A percentile compares a stretch with the other conserved stretches of the same genome.
phyloP scores from a whole-genome alignment of 345 rosid genomes.

The Acer negundo region DNA sequence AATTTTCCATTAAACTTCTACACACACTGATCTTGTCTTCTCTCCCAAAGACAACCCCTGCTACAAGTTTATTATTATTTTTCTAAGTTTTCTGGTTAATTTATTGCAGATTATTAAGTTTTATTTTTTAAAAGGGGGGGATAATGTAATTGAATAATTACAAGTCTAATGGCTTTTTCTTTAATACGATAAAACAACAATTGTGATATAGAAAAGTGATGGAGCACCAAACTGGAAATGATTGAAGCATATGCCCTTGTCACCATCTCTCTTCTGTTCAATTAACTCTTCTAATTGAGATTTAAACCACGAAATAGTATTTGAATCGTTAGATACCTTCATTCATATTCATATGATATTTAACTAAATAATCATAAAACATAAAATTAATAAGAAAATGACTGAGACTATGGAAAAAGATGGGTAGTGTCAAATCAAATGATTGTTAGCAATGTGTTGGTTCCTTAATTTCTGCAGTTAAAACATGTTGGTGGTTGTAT shows the following conservation, averaged over 20 bases:
- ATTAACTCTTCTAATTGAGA: no score
- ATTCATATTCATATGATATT: no score
- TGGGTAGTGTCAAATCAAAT: neutral
- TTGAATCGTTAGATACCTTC: no score
- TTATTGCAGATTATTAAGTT: neutral
- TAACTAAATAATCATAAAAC: no score
- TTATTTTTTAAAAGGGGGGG: no score
- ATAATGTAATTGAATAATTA: neutral
- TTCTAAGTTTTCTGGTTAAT: neutral
- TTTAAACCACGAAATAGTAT: no score
- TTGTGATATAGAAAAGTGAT: neutral
- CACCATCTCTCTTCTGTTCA: neutral
- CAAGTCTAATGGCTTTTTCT: neutral
- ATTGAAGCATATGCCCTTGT: neutral
- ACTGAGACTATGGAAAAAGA: no score
- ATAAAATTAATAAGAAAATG: no score
- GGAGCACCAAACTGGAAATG: constrained; percentile 1
- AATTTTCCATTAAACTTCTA: constrained; percentile 1
- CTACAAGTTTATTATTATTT: neutral
- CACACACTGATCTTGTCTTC: neutral
- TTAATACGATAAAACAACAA: no score
- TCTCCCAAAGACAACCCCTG: neutral
- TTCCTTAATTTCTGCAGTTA: neutral
- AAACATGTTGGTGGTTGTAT: neutral
- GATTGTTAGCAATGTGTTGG: neutral